Evolutionary conservation across 768 basidiomycete species (phyloP).

Genomic region (Russula griseocarnosa): DNA sequence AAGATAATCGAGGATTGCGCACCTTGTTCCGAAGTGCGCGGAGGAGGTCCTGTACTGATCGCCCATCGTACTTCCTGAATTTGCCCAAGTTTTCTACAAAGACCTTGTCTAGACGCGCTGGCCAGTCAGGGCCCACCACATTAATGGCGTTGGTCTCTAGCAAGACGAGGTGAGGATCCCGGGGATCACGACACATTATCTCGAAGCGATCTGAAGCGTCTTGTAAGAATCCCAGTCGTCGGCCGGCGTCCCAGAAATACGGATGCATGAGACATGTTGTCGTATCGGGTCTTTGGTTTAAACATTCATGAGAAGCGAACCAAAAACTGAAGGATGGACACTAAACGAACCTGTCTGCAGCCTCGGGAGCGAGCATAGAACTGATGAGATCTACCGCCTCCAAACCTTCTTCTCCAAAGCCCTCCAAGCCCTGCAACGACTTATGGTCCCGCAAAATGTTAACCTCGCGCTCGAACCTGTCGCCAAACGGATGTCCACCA

Average conservation of each 20-base stretch:
- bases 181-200: constrained; percentile 92
- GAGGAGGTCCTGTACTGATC: constrained; percentile 85
- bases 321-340: neutral
- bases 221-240: constrained; percentile 88
- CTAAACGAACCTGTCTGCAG: constrained; percentile 60
- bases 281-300: constrained; percentile 72
- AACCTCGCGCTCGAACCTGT: constrained; percentile 86
- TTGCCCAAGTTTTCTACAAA: constrained; percentile 96
- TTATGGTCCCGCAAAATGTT: constrained; percentile 88
- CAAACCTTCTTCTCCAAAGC: constrained; percentile 89
- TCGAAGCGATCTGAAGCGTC: constrained; percentile 98
- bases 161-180: constrained; percentile 64
- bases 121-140: constrained; percentile 92
- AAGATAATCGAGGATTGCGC: constrained; percentile 29
- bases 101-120: constrained; percentile 73
- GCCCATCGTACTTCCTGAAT: constrained; percentile 94
- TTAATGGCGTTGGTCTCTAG: constrained; percentile 66
- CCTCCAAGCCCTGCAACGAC: constrained; percentile 62
- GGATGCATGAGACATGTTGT: constrained; percentile 86
- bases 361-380: constrained; percentile 74
- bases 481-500: constrained; percentile 92
- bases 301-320: neutral
- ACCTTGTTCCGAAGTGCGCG: constrained; percentile 96
- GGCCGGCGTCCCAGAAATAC: constrained; percentile 91
- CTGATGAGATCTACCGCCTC: constrained; percentile 81